phyloP scores from a whole-genome alignment of 2,329 filamentous ascomycete species.

The Atkinsonella hypoxylon region DNA sequence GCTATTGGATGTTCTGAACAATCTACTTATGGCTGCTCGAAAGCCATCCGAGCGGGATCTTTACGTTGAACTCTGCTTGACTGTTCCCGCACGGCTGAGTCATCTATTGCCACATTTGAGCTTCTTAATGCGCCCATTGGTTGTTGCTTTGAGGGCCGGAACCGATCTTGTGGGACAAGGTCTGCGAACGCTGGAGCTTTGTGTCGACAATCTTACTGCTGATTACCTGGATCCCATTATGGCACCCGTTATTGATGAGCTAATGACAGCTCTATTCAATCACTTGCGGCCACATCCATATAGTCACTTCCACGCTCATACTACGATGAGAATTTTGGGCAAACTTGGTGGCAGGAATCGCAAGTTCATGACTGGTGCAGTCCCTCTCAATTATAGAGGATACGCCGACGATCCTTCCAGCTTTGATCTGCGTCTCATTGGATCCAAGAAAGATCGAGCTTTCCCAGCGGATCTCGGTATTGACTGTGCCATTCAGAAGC shows the following conservation, averaged over 20 bases:
- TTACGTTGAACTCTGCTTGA: conserved; percentile 93
- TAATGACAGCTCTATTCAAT: conserved; percentile 96
- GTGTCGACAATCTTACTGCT: conserved; percentile 94
- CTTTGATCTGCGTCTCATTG: conserved; percentile 79
- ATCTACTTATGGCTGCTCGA: conserved; percentile 76
- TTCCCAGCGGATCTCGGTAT: conserved; percentile 81
- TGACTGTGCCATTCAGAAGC: conserved; percentile 76
- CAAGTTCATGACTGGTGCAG: conserved; percentile 85
- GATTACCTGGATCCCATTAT: conserved; percentile 98
- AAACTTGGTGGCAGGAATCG: conserved; percentile 92
- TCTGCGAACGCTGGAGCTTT: conserved; percentile 83
- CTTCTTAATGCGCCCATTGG: conserved; percentile 92
- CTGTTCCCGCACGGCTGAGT: conserved; percentile 85
- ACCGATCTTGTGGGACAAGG: conserved; percentile 93
- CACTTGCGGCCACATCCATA: conserved; percentile 90
- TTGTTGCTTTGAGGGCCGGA: conserved; percentile 85
- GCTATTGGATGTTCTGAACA: conserved; percentile 94
- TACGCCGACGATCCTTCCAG: conserved; percentile 82
- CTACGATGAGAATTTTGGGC: conserved; percentile 91
- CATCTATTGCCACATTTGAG: conserved; percentile 91
- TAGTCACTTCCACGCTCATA: conserved; percentile 95
- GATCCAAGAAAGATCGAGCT: conserved; percentile 76
- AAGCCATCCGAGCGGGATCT: conserved; percentile 87
- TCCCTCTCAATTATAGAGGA: conserved; percentile 69
- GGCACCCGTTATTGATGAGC: conserved; percentile 95